A percentile compares a stretch with the other conserved stretches of the same genome.
phyloP scores from a whole-genome alignment of 2,329 filamentous ascomycete genomes.

The Ophiostoma angusticollis region DNA sequence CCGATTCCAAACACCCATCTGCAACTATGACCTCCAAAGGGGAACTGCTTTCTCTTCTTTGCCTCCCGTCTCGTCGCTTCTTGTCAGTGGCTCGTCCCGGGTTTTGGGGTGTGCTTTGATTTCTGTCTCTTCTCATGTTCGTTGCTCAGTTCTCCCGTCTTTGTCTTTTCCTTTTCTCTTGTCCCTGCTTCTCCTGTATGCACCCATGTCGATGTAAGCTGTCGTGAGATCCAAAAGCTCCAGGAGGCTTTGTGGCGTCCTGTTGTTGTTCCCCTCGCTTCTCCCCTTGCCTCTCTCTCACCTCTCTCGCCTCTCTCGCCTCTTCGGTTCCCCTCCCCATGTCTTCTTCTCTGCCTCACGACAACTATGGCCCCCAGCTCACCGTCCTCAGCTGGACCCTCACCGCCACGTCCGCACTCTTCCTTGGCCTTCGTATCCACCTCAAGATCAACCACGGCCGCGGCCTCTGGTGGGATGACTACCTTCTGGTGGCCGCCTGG shows the following conservation, averaged over 20 bases:
- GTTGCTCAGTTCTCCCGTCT: not conserved
- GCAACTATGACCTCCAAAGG: too few species aligned
- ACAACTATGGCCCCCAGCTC: constrained; percentile 5
- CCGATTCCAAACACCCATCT: not conserved
- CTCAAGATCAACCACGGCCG: constrained; percentile 13
- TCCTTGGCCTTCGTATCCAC: constrained; percentile 16
- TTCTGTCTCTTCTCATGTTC: too few species aligned
- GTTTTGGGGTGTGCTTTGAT: too few species aligned
- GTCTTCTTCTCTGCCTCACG: not conserved
- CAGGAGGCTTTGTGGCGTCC: too few species aligned
- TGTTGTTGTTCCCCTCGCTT: too few species aligned
- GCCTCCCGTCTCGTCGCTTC: too few species aligned
- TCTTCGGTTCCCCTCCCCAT: not conserved
- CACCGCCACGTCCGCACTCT: constrained; percentile 8
- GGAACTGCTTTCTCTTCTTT: too few species aligned
- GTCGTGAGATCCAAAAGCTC: too few species aligned
- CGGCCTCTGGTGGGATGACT: constrained; percentile 19
- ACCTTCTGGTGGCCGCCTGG: constrained; percentile 16
- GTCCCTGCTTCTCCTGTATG: too few species aligned
- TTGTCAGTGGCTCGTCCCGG: too few species aligned
- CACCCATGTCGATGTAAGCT: too few species aligned
- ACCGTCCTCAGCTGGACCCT: constrained; percentile 13
- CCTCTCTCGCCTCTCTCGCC: not conserved
- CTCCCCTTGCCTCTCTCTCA: not conserved
- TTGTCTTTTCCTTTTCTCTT: not conserved